Conservation (phyloP, 2,329 filamentous ascomycete genomes). For the Fusarium palustre region DNA sequence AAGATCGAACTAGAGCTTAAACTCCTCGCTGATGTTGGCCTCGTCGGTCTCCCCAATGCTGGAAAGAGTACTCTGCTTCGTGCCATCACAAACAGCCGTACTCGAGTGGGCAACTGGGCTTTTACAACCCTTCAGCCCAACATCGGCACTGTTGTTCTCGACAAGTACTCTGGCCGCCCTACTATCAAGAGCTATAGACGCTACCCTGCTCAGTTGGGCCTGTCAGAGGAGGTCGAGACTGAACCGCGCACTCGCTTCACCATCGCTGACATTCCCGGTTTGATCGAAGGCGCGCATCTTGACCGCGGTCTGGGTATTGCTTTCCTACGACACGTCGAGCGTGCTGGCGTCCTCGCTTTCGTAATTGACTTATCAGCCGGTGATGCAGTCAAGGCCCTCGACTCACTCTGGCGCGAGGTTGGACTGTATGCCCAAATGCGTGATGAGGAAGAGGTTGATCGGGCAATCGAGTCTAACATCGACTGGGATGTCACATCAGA, state of each 20-base stretch:
- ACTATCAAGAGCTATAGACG: slow-evolving; percentile 55
- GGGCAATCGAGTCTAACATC: slow-evolving; percentile 67
- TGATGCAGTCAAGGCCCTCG: slow-evolving; percentile 81
- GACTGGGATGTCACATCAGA: slow-evolving; percentile 69
- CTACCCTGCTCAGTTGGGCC: slow-evolving; percentile 52
- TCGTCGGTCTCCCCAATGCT: slow-evolving; percentile 95
- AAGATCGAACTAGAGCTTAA: slow-evolving; percentile 91
- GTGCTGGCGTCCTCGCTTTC: slow-evolving; percentile 91
- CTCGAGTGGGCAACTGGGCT: slow-evolving; percentile 92
- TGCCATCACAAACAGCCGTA: slow-evolving; percentile 87
- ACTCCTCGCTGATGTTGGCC: slow-evolving; percentile 91
- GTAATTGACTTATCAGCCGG: slow-evolving; percentile 87
- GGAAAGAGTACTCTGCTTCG: slow-evolving; percentile 94
- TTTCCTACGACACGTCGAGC: slow-evolving; percentile 94
- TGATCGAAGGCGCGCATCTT: slow-evolving; percentile 92
- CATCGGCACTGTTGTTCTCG: slow-evolving; percentile 94
- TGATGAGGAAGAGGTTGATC: slow-evolving; percentile 76
- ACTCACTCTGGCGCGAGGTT: slow-evolving; percentile 90
- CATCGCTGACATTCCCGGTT: slow-evolving; percentile 93
- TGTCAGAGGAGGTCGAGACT: slow-evolving; percentile 59
- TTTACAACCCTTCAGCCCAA: slow-evolving; percentile 97
- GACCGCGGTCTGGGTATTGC: slow-evolving; percentile 91
- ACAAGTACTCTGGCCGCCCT: slow-evolving; percentile 84
- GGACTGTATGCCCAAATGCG: slow-evolving; percentile 84
- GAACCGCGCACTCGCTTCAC: slow-evolving; percentile 82